A percentile compares a stretch with the other conserved stretches of the same genome.
Conservation (phyloP, 441 rosid genomes). For the Syzygium malaccense region DNA sequence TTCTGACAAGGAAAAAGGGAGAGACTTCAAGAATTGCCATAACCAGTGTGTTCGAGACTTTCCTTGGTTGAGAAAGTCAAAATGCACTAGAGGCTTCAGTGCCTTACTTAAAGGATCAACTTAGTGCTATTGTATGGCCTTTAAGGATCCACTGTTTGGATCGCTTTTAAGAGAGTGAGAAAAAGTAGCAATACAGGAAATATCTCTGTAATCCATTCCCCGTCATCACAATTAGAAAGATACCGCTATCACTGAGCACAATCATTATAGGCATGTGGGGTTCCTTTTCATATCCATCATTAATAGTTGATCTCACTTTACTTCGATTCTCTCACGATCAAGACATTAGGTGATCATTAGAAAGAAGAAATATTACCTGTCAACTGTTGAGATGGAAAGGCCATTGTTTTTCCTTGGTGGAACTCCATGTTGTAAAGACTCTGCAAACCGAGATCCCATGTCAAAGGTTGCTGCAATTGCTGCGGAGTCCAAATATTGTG, state of each 20-base stretch:
- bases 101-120: not conserved
- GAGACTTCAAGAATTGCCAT: not conserved
- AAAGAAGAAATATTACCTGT: constrained; percentile 33
- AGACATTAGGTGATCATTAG: not conserved
- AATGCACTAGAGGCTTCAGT: not conserved
- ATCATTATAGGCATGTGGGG: constrained; percentile 34
- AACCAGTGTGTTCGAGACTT: not conserved
- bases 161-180: constrained; percentile 1
- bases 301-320: constrained; percentile 26
- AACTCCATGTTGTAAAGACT: constrained; percentile 53
- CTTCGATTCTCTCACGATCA: constrained; percentile 6
- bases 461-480: constrained; percentile 41
- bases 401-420: constrained; percentile 41
- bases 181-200: constrained; percentile 8
- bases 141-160: not conserved
- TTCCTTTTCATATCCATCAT: constrained; percentile 14
- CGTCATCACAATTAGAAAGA: constrained; percentile 9
- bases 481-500: constrained; percentile 11
- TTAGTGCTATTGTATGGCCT: not conserved
- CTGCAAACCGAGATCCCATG: constrained; percentile 68
- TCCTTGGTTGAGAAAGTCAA: not conserved
- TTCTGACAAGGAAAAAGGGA: not conserved
- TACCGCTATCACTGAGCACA: constrained; percentile 19
- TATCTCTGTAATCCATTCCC: constrained; percentile 18
- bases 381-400: constrained; percentile 32